Evolutionary conservation across 2,329 filamentous ascomycete species (phyloP), one percentile per base, ranked within the genome.

Genomic region (Fusarium continuum): DNA sequence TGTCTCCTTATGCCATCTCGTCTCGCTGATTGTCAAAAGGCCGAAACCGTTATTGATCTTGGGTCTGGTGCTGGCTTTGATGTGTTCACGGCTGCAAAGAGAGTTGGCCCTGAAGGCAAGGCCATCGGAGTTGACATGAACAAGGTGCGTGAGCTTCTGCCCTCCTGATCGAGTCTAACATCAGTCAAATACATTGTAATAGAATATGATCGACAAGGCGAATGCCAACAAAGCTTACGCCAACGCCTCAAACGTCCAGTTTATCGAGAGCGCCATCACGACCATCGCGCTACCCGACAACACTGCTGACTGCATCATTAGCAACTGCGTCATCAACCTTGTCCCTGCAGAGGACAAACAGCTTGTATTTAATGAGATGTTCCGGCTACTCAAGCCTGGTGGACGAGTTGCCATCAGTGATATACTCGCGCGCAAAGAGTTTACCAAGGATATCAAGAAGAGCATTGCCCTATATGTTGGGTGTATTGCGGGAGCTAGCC

Each of bases 271-370:
- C 3, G 69, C 67, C 16, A 87, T 89, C 67, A 86, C 82, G 1
- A 64, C 74, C 4, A 80, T 87, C 17, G 73, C 79, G 0, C 73
- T 88, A 0, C 69, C 75, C 1, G 63, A 73, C 5, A 63, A 31
- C 28, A 63, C n/a, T n/a, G n/a, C n/a, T n/a, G n/a, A 32, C 14
- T 59, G 56, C 2, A 80, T 89, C 53, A 86, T 88, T 61, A 85
- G 81, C 61, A 90, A 89, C 73, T 90, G 86, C 56, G 85, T 87
- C 22, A 74, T 88, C 56, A 88, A 88, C 62, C 81, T 88, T 0
- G 82, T 88, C 1, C 84, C 84, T 0, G 70, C 74, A 8, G 53
- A 59, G 0, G 83, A 88, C 9, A 88, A 87, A 68, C 78, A 75
- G 6, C 57, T 29, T 0, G 85, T 82, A 0, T 89, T 89, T 59